Conservation (phyloP, 768 basidiomycete species). For the Mycena galericulata region DNA sequence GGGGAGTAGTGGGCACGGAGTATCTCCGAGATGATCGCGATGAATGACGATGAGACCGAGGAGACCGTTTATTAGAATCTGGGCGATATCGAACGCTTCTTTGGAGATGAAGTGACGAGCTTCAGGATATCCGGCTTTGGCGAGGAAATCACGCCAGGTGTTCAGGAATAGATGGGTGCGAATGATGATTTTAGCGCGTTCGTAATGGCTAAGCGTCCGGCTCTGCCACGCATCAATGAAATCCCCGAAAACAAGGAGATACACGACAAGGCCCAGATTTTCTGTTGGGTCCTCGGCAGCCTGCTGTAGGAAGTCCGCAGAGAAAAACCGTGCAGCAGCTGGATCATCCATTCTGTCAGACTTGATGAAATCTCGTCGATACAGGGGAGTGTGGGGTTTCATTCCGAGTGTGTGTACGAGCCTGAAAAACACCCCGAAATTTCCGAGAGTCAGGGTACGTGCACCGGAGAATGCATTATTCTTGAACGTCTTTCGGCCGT, state of each 20-base stretch:
- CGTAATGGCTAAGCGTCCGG: slow-evolving; percentile 1
- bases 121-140: slow-evolving; percentile 16
- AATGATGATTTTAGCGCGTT: slow-evolving; percentile 17
- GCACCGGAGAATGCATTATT: neutral
- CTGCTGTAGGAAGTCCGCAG: neutral
- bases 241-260: slow-evolving; percentile 20
- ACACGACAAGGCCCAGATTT: slow-evolving; percentile 10
- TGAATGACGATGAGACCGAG: slow-evolving; percentile 39
- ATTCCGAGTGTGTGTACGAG: neutral
- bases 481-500: too few species aligned
- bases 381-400: too few species aligned
- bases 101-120: slow-evolving; percentile 38
- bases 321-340: neutral
- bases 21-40: slow-evolving; percentile 28
- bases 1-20: neutral
- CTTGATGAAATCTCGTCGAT: too few species aligned
- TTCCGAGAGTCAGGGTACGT: neutral
- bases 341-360: neutral
- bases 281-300: neutral
- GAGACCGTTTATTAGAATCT: slow-evolving; percentile 37
- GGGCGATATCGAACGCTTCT: slow-evolving; percentile 39
- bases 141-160: slow-evolving; percentile 25
- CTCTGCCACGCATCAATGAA: slow-evolving; percentile 17
- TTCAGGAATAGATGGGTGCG: slow-evolving; percentile 23
- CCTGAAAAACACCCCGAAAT: neutral